These are phyloP conservation scores for Rhynchospora tenuis DNA, from an alignment of 176 grass and related monocot genomes.

Conservation along the genomic window DNA sequence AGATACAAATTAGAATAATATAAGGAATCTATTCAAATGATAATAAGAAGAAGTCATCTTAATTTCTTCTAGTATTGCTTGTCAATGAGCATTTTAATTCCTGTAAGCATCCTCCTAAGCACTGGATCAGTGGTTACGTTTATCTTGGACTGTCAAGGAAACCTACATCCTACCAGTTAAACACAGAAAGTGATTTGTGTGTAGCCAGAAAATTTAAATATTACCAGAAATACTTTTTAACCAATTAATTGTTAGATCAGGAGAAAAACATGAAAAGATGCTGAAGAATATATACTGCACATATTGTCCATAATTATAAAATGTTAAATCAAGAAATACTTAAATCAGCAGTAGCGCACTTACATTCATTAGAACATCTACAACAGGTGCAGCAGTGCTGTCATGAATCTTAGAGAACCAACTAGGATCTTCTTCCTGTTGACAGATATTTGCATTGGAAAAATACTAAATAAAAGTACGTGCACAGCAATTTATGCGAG, in stretches of 20 bases:
- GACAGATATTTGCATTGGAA: not conserved
- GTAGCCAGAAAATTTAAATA: not conserved
- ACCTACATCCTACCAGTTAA: not conserved
- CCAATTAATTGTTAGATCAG: not conserved
- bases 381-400: constrained; percentile 53
- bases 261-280: not conserved
- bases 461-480: constrained; percentile 7
- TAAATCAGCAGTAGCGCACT: constrained; percentile 24
- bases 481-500: constrained; percentile 5
- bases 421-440: constrained; percentile 96
- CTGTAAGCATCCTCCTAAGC: not conserved
- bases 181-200: not conserved
- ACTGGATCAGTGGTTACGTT: no score
- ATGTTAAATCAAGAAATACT: not conserved
- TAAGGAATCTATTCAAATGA: not conserved
- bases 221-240: not conserved
- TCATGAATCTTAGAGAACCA: constrained; percentile 84
- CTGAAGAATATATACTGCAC: not conserved
- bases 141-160: not conserved
- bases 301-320: not conserved
- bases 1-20: constrained; percentile 4
- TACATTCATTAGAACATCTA: constrained; percentile 92
- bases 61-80: not conserved
- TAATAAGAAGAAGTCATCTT: not conserved
- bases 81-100: constrained; percentile 6